Conservation (phyloP, 768 basidiomycete species). For the Phaeotremella fagi region DNA sequence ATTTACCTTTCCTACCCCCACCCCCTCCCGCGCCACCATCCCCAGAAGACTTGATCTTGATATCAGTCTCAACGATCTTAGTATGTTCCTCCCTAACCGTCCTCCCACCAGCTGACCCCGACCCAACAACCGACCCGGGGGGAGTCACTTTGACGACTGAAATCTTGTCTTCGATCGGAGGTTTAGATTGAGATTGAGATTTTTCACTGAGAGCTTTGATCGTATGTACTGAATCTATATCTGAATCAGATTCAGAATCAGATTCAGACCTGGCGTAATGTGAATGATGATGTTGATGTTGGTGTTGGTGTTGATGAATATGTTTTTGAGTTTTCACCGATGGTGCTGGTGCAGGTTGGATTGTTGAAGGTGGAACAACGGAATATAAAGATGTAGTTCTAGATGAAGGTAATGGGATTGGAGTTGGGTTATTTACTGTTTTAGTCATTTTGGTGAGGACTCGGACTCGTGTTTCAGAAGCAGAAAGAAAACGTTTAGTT, state of each 20-base stretch:
- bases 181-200: no score
- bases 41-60: conserved; percentile 6
- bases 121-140: neutral
- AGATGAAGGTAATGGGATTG: no score
- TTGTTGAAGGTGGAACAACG: no score
- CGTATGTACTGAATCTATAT: no score
- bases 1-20: neutral
- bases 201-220: no score
- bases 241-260: no score
- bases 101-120: neutral
- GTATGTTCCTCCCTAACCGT: conserved; percentile 7
- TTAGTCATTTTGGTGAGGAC: no score
- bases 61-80: conserved; percentile 13
- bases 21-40: neutral
- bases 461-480: no score
- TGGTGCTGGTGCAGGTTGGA: no score
- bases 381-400: no score
- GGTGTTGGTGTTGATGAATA: conserved; percentile 30
- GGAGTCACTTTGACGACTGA: neutral
- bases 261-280: conserved; percentile 26
- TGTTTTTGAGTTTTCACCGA: neutral
- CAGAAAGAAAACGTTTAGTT: no score
- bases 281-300: conserved; percentile 35
- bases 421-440: no score
- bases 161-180: conserved; percentile 3